Evolutionary conservation across 1,139 yeast species (phyloP).

Genomic region (Yamadazyma buinensis): DNA sequence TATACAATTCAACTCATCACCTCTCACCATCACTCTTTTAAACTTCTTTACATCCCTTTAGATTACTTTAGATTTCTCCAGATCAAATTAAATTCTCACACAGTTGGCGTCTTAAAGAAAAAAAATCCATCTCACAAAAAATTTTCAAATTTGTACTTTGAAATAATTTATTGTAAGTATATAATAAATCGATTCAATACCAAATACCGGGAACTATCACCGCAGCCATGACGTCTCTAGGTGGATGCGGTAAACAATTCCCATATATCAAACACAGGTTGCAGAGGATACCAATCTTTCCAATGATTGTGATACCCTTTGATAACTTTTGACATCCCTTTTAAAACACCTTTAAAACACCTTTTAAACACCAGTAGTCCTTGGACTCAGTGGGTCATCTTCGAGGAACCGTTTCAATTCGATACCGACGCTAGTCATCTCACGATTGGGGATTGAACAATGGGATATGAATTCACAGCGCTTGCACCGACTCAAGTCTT

Average conservation of each 20-base stretch:
- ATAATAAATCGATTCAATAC: not conserved
- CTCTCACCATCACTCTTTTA: no score
- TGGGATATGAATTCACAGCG: constrained; percentile 46
- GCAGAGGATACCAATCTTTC: constrained; percentile 31
- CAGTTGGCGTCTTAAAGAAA: not conserved
- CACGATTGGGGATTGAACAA: constrained; percentile 30
- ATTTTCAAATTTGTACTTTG: not conserved
- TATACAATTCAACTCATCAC: no score
- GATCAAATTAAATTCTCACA: no score
- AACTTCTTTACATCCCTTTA: no score
- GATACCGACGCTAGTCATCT: constrained; percentile 14
- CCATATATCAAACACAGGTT: constrained; percentile 34
- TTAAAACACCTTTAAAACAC: no score
- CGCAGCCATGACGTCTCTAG: constrained; percentile 39
- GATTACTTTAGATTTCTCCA: no score
- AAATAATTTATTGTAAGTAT: not conserved
- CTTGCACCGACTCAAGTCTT: constrained; percentile 41
- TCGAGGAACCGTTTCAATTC: constrained; percentile 14
- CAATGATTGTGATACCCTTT: constrained; percentile 22
- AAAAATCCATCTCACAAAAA: not conserved
- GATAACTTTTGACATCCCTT: constrained; percentile 35
- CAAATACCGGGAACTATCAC: constrained; percentile 36
- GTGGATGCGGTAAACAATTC: constrained; percentile 48
- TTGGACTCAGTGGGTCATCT: no score
- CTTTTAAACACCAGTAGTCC: no score